Evolutionary conservation across 192 early-diverging fungal species (phyloP).

Genomic region (Coemansia sp.): DNA sequence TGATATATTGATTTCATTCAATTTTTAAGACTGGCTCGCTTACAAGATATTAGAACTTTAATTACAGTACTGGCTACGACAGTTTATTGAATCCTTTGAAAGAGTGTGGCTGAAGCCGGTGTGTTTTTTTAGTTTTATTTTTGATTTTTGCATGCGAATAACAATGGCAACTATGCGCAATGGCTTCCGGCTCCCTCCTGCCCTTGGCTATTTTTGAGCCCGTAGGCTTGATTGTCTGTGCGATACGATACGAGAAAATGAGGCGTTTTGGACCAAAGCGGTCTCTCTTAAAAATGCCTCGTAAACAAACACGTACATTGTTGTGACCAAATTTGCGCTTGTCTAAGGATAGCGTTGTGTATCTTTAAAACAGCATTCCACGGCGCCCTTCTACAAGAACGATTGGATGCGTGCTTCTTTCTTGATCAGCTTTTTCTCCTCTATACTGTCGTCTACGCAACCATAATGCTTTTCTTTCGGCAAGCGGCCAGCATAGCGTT

Average conservation of each 20-base stretch:
- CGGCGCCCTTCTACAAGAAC: neutral
- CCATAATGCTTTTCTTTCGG: neutral
- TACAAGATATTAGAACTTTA: no score
- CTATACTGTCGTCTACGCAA: neutral
- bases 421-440: neutral
- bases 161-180: neutral
- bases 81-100: neutral
- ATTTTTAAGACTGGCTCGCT: no score
- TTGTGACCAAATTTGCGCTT: neutral
- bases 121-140: neutral
- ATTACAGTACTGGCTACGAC: no score
- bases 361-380: neutral
- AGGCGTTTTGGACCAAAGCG: neutral
- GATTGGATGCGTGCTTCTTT: neutral
- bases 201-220: neutral
- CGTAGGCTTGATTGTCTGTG: neutral
- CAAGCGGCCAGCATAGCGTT: neutral
- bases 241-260: neutral
- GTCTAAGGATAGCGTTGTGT: neutral
- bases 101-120: neutral
- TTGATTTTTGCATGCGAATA: neutral
- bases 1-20: no score
- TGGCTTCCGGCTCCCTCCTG: neutral
- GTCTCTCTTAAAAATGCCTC: neutral
- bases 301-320: conserved; percentile 2